phyloP scores from a whole-genome alignment of 164 flowering plant species.

The Berberis vulgaris region DNA sequence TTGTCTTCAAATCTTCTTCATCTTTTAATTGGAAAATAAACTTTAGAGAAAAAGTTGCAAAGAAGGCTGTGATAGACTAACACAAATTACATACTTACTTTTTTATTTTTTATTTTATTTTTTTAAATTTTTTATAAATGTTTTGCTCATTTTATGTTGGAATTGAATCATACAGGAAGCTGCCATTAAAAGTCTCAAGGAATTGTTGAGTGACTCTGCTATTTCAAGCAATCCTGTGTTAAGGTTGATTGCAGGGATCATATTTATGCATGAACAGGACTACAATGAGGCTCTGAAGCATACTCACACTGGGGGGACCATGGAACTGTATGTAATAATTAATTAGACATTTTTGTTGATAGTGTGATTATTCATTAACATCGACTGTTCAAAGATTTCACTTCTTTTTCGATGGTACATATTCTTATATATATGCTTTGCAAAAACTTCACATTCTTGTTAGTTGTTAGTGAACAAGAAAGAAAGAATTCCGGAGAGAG shows the following conservation, averaged over 20 bases:
- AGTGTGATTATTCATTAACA: background rate
- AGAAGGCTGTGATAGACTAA: too few relatives aligned
- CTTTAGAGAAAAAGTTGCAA: too few relatives aligned
- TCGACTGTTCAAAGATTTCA: background rate
- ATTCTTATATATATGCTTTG: background rate
- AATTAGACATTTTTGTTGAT: background rate
- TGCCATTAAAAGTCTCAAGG: conserved; percentile 59
- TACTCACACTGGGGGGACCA: conserved; percentile 84
- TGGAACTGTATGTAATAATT: conserved; percentile 71
- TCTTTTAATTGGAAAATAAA: too few relatives aligned
- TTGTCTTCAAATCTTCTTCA: too few relatives aligned
- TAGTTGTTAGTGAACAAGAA: background rate
- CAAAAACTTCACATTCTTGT: background rate
- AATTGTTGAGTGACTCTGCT: conserved; percentile 84
- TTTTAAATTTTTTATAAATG: too few relatives aligned
- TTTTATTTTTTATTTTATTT: too few relatives aligned
- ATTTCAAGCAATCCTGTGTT: conserved; percentile 66
- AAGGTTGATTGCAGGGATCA: conserved; percentile 73
- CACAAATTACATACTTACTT: too few relatives aligned
- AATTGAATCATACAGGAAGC: conserved; percentile 35
- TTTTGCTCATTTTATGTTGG: too few relatives aligned
- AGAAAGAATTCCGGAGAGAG: too few relatives aligned
- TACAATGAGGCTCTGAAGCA: conserved; percentile 88
- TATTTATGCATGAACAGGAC: conserved; percentile 88
- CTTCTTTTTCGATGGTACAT: background rate